Base-by-base conservation (phyloP, 2,329 filamentous ascomycete species). In the Monosporascus cannonballus region DNA sequence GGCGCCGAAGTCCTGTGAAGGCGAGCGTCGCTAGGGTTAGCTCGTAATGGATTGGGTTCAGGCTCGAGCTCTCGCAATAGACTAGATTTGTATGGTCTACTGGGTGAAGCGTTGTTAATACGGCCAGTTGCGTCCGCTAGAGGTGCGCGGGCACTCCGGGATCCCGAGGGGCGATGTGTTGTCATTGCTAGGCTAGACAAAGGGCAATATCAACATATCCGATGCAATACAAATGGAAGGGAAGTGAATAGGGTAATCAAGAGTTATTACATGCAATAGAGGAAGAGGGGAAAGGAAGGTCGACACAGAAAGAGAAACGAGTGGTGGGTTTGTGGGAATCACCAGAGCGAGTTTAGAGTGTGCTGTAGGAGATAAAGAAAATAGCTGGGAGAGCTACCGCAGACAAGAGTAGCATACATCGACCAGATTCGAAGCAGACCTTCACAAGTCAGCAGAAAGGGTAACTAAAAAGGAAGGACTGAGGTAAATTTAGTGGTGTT, bases 121-220 rank as follows among this genome's bases (percentile, higher is more conserved):
- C 62, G 62, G 38, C 59, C 56, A 18, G 65, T 68, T 27, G 66
- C 61, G 54, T 69, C 66, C 48, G 59, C 60, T 5, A 69, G 56
- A 14, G 66, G 66, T 52, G 59, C 50, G 44, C 65, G 65, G 34
- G 54, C 59, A 47, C 48, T 45, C 51, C 5, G 54, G 44, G 42
- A 38, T 37, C 37, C 54, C 53, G 52, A 48, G 60, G 54, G 56
- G 59, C 61, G 63, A 67, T 65, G 24, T 60, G 51, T 46, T 50
- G 46, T 7, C 52, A 54, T 52, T 30, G 11, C 25, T 20, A 27
- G 47, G 24, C 46, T 49, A 49, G 20, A 46, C 44, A 58, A 42
- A 47, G 51, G 47, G 15, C 22, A 25, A 14, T 7, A 46, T 46
- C 11, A 46, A 22, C 22, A 46, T 30, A 46, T 17, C 42, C 42